Base-by-base conservation (phyloP, 129 eudicot genomes). In the Flaveria bidentis region DNA sequence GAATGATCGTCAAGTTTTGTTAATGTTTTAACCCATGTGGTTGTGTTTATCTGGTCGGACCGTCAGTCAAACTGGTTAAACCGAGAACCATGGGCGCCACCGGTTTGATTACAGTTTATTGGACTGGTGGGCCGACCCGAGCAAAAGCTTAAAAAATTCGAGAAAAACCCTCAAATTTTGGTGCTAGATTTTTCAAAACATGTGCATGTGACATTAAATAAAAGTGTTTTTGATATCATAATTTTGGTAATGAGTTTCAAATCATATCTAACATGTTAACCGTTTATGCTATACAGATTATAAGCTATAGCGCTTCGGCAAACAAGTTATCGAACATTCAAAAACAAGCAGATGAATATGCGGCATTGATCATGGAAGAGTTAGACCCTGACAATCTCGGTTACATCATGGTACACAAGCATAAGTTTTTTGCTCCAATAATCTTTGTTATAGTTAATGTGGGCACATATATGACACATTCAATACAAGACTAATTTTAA, bases 281-380 rank as follows among this genome's bases (percentile, higher is more conserved):
- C 4, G 22, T 20, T 30, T 63, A 30, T 33, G 69, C 4, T 63
- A 7, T 63, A 26, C 65, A 71, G 76, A 71, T 71, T 55, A 71
- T 71, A 71, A 71, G 58, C 63, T 20, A 52, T 9, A 71, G 76
- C 52, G 76, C 76, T 56, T 71, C 76, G 17, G 76, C 76, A 1
- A 71, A 71, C 64, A 71, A 71, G 64, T 56, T 71, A 71, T 71
- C 64, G 22, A 71, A 56, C 58, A 50, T 71, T 39, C 76, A 71
- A 71, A 56, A 71, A 71, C 76, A 71, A 52, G 76, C 76, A 5
- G 76, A 71, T 3, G 76, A 71, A 39, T 71, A 71, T 14, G 76
- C 76, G 36, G 65, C 76, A 16, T 71, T 71, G 58, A 71, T 71
- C 44, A 71, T 71, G 65, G 76, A 71, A 52, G 76, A 71, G 11